These are phyloP conservation scores for Leptodontidium sp. DNA, from an alignment of 2,329 filamentous ascomycete species.

Conservation along the genomic window DNA sequence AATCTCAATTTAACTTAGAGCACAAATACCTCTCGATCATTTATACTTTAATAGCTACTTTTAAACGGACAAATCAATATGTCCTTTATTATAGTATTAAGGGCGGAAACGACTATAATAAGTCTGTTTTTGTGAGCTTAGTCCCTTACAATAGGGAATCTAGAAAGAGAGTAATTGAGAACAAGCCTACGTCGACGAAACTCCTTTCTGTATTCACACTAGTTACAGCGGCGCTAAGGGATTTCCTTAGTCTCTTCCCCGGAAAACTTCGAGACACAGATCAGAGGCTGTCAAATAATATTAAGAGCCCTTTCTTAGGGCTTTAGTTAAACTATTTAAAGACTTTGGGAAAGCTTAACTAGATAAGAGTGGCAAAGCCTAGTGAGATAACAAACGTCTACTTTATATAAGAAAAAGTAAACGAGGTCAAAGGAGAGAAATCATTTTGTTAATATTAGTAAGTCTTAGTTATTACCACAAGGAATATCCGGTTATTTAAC, in stretches of 20 bases:
- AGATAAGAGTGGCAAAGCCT: neutral
- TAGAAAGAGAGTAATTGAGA: neutral
- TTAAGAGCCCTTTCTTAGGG: neutral
- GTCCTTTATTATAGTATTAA: neutral
- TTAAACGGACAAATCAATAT: neutral
- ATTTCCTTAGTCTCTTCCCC: neutral
- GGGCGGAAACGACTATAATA: neutral
- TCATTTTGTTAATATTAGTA: neutral
- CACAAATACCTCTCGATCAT: neutral
- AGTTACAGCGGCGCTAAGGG: neutral
- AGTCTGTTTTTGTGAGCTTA: slow-evolving; percentile 1
- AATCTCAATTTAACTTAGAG: neutral
- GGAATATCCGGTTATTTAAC: neutral
- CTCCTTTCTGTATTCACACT: neutral
- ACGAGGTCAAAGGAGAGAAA: slow-evolving; percentile 1
- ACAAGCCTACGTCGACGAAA: neutral
- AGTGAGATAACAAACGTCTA: neutral
- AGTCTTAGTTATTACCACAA: neutral
- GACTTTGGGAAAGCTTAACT: neutral
- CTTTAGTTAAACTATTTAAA: neutral
- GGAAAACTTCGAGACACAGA: neutral
- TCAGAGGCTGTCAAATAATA: neutral
- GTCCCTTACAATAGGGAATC: neutral
- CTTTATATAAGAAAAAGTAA: neutral
- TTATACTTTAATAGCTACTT: neutral